phyloP scores from a whole-genome alignment of 768 basidiomycete species.

The Phylloporus sp. region DNA sequence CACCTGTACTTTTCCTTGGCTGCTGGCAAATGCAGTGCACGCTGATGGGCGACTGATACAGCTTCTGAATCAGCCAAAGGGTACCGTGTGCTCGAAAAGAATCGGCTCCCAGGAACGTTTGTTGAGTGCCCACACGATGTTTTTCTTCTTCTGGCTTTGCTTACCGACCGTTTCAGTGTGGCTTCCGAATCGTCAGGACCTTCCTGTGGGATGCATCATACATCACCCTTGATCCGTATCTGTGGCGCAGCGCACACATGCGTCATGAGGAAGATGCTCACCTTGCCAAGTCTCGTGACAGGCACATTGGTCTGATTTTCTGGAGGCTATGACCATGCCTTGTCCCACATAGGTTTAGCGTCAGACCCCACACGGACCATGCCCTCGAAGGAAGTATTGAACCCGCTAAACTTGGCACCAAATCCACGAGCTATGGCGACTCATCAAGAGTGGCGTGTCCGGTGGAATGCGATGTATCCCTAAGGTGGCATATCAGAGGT shows the following conservation, averaged over 20 bases:
- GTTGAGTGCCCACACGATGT: neutral
- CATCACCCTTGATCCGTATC: constrained; percentile 5
- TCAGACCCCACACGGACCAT: neutral
- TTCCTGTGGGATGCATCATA: constrained; percentile 4
- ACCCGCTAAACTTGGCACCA: constrained; percentile 2
- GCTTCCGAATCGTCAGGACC: constrained; percentile 6
- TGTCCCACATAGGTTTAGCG: constrained; percentile 3
- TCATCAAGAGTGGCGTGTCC: constrained; percentile 2
- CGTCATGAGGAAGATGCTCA: constrained; percentile 6
- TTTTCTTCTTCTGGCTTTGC: neutral
- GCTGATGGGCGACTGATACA: neutral
- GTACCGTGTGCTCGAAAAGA: constrained; percentile 4
- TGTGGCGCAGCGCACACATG: constrained; percentile 10
- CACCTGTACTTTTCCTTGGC: constrained; percentile 9
- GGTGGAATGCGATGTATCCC: neutral
- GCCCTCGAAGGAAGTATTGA: constrained; percentile 7
- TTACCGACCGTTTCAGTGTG: neutral
- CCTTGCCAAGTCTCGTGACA: neutral
- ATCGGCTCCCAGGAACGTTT: constrained; percentile 11
- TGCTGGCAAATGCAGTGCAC: constrained; percentile 10
- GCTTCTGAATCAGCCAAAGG: constrained; percentile 7
- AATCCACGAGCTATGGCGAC: constrained; percentile 3
- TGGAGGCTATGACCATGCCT: constrained; percentile 10
- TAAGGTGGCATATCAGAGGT: neutral
- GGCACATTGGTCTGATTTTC: constrained; percentile 6